Evolutionary conservation across 2,329 filamentous ascomycete genomes (phyloP).

Genomic region (Blumeriella jaapii): DNA sequence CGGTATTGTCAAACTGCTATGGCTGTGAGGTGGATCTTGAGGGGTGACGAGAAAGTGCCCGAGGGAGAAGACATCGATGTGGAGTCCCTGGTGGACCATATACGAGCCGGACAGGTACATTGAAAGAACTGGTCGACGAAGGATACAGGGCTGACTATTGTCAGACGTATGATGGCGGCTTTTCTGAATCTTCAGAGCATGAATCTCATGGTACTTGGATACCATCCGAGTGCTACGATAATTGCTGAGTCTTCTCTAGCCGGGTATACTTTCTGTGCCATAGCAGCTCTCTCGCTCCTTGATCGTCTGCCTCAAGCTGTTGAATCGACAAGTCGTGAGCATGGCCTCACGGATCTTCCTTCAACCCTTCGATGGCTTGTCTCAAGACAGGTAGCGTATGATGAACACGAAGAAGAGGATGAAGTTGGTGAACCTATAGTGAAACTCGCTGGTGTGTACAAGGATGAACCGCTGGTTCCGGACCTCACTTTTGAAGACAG

Average conservation of each 20-base stretch:
- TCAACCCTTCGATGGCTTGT: conserved; percentile 43
- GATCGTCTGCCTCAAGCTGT: conserved; percentile 13
- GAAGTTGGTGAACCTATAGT: conserved; percentile 5
- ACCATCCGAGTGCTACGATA: neutral
- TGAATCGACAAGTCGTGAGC: conserved; percentile 2
- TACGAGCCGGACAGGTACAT: conserved; percentile 51
- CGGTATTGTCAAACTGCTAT: conserved; percentile 80
- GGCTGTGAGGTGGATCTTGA: conserved; percentile 70
- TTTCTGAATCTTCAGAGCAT: conserved; percentile 26
- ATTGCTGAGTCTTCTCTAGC: conserved; percentile 36
- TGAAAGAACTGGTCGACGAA: conserved; percentile 1
- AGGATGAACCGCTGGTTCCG: conserved; percentile 21
- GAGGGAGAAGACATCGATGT: conserved; percentile 65
- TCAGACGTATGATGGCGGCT: conserved; percentile 27
- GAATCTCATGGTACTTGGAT: conserved; percentile 24
- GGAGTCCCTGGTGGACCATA: conserved; percentile 55
- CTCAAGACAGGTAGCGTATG: conserved; percentile 51
- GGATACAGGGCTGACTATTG: conserved; percentile 10
- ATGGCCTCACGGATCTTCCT: conserved; percentile 28
- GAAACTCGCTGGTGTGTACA: conserved; percentile 11
- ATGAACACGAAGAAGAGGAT: conserved; percentile 28
- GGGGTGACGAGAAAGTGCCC: conserved; percentile 53
- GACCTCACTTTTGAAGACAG: conserved; percentile 16
- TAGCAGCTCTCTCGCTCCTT: conserved; percentile 66
- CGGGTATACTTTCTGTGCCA: conserved; percentile 83